Base-by-base conservation (phyloP, 106 monocot genomes). In the Vanilla planifolia region DNA sequence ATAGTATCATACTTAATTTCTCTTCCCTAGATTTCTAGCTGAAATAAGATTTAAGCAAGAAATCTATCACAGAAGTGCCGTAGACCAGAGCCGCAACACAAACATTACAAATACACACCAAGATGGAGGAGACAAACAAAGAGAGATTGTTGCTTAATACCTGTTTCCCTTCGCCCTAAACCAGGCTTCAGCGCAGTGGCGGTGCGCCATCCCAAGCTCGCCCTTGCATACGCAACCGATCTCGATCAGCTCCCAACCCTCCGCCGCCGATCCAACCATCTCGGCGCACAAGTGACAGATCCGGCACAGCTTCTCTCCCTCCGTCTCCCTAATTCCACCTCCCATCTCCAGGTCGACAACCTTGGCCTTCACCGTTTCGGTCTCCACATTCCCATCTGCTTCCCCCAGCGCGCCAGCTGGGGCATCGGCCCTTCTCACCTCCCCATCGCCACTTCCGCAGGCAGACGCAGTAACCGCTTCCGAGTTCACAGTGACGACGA, bases 101-200 rank as follows among this genome's bases (percentile, higher is more conserved):
- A 48, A 25, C 24, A 48, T 3, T 48, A 21, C 48, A 48, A 24
- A 0, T 24, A 25, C 0, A 24, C n/a, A 5, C 32, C 30, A 29
- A 30, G 2, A 8, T 16, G 14, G 30, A 3, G 32, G 11, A 17
- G 32, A 17, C 3, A 53, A 8, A 28, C 30, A 29, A 62, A 48
- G 20, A 14, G 11, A 47, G 4, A 47, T 3, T 28, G 8, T 42
- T 29, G 16, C 3, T 45, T 2, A 34, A 2, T 55, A 76, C 76
- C 76, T 70, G 43, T 70, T 70, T 22, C 76, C 76, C 70, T 70
- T 76, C 33, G 65, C 43, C 33, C 60, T 45, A 35, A 76, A 76
- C 76, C 76, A 76, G 9, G 70, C 51, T 46, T 70, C 76, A 14
- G 65, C 76, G 10, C 76, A 76, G 33, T 43, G 29, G 15, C 60